A percentile compares a stretch with the other conserved stretches of the same genome.
phyloP scores from a whole-genome alignment of 164 flowering plant genomes.

The Santalum album region DNA sequence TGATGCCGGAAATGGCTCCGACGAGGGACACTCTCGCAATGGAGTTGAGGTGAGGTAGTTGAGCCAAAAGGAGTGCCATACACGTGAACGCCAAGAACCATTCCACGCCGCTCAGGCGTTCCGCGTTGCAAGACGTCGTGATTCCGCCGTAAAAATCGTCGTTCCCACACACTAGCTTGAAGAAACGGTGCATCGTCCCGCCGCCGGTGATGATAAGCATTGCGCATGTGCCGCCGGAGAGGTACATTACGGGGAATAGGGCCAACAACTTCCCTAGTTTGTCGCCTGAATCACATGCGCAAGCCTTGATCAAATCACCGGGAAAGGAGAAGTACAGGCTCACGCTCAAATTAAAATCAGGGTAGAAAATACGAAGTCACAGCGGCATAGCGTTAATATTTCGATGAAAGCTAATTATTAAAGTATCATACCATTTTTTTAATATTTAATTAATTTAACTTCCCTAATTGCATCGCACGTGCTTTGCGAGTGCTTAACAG shows the following conservation, averaged over 20 bases:
- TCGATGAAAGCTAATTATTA: no score
- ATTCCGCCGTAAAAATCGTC: slow-evolving; percentile 16
- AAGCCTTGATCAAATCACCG: no score
- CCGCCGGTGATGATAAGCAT: slow-evolving; percentile 59
- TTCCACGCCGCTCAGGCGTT: slow-evolving; percentile 33
- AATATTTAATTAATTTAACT: no score
- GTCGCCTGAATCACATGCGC: no score
- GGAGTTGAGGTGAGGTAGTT: slow-evolving; percentile 68
- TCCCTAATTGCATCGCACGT: no score
- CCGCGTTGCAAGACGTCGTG: slow-evolving; percentile 14
- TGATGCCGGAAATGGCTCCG: slow-evolving; percentile 52
- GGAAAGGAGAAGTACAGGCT: no score
- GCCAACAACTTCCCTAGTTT: slow-evolving; percentile 36
- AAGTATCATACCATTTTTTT: no score
- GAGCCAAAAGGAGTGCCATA: slow-evolving; percentile 40
- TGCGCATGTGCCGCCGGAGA: slow-evolving; percentile 68
- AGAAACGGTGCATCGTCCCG: slow-evolving; percentile 38
- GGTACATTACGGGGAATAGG: slow-evolving; percentile 48
- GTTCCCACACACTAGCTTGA: slow-evolving; percentile 31
- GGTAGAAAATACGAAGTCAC: no score
- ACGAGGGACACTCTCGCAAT: slow-evolving; percentile 53
- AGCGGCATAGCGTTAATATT: no score
- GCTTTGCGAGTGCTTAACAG: no score
- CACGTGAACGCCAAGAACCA: slow-evolving; percentile 71
- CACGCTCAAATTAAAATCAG: no score